Percentiles rank a stretch among this genome's conserved stretches.
phyloP scores from a whole-genome alignment of 805 yeast genomes.

The Barnettozyma sucrosica region DNA sequence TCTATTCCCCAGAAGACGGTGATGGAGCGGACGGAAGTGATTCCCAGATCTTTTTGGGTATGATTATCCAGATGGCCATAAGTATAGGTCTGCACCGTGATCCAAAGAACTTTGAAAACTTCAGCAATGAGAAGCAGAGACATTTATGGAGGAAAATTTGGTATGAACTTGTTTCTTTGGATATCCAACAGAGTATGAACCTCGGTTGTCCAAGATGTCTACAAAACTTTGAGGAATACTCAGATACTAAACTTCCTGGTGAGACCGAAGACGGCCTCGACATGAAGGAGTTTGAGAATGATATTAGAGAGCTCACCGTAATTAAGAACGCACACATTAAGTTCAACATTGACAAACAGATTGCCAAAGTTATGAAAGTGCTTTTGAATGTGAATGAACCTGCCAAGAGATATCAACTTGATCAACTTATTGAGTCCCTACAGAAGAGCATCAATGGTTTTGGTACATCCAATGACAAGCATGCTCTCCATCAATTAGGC shows the following conservation, averaged over 20 bases:
- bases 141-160: slow-evolving; percentile 57
- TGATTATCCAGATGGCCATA: slow-evolving; percentile 60
- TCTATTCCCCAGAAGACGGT: slow-evolving; percentile 54
- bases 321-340: slow-evolving; percentile 43
- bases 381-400: slow-evolving; percentile 33
- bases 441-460: slow-evolving; percentile 30
- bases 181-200: slow-evolving; percentile 37
- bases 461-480: slow-evolving; percentile 25
- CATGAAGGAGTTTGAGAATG: slow-evolving; percentile 22
- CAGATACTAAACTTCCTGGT: slow-evolving; percentile 40
- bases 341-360: slow-evolving; percentile 38
- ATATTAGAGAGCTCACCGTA: slow-evolving; percentile 40
- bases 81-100: slow-evolving; percentile 66
- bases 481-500: slow-evolving; percentile 32
- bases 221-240: slow-evolving; percentile 33
- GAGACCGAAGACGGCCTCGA: slow-evolving; percentile 18
- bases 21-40: slow-evolving; percentile 56
- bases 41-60: slow-evolving; percentile 48
- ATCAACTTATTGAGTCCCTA: slow-evolving; percentile 30
- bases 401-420: slow-evolving; percentile 37
- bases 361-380: slow-evolving; percentile 35
- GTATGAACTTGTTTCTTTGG: slow-evolving; percentile 40
- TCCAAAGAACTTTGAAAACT: slow-evolving; percentile 47
- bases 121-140: slow-evolving; percentile 33
- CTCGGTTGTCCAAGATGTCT: slow-evolving; percentile 36